Evolutionary conservation across 768 basidiomycete genomes (phyloP), one percentile per base, ranked within the genome.

Genomic region (Austroboletus eburneus): DNA sequence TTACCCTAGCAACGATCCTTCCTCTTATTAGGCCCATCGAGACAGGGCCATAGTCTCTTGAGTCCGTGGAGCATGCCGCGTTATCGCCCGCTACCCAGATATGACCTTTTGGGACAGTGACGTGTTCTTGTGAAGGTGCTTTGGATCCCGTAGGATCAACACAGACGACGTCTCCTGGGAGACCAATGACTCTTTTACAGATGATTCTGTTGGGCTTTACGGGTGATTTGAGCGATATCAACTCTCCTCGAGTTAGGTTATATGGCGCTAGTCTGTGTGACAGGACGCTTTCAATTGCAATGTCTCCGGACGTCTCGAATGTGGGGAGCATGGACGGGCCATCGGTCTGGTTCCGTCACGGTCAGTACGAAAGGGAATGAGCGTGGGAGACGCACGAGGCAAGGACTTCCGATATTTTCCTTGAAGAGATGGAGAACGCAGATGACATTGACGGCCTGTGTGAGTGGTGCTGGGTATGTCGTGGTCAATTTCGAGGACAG

Each of bases 61-160:
- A 97, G 69, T 99, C 95, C 13, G 82, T 80, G 29, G 92, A 93
- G 54, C 73, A 75, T 21, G 79, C 73, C 35, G 85, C 72, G 59
- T 98, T 99, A 69, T 99, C 95, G 20, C 95, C 96, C 41, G 72
- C 78, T 24, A 95, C 72, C 95, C 95, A 97, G 20, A 95, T 65
- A 63, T 95, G 87, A 3, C 92, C 91, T 57, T 77, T 78, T 1
- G 95, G 95, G 9, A 97, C 69, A 22, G 81, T 60, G 14, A 94
- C 76, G 57, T 91, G 88, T 50, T 86, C 86, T 14, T 73, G 74
- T 10, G 82, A 80, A 9, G 83, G 79, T 9, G 79, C 82, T 40
- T 69, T 69, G 42, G 65, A 53, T 4, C 85, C 86, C 4, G 84
- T 85, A 17, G 94, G 94, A 63, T 98, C 92, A 18, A 92, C 85